Evolutionary conservation across 352 stramenopile genomes (phyloP), one percentile per base, ranked within the genome.

Genomic region (Phytophthora hybrid): DNA sequence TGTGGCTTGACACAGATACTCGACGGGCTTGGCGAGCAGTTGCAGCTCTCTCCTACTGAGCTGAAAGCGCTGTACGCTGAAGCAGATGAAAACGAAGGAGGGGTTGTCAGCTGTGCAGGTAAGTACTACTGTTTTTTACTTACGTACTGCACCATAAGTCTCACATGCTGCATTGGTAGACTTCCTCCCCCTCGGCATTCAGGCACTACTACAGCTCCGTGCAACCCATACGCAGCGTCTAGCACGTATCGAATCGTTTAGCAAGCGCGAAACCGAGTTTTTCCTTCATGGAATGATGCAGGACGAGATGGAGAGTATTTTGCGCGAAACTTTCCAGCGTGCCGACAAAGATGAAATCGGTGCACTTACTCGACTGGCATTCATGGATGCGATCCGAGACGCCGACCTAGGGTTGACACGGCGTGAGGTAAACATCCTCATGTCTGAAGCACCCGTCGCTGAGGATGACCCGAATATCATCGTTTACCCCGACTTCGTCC

Each of bases 231-330:
- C 80, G 0, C 84, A 90, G 57, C 80, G 87, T n/a, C 55, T 86
- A 4, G 51, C 77, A 29, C 84, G 81, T 6, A 73, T 78, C 21
- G 83, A 87, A 9, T 66, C 68, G 1, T 86, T 82, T n/a, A 66
- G 55, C 13, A 89, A 88, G 44, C 79, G 77, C 41, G 73, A 87
- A 18, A 63, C 66, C 7, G 81, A 91, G 41, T 71, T 81, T 34
- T 83, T 95, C 46, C 59, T 93, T n/a, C 88, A 95, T 66, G 87
- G 88, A 34, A 88, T 94, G 78, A 88, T 89, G 80, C 88, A 92
- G 55, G 88, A 95, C 59, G 88, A 95, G 57, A 83, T 93, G 59
- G 88, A 95, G 57, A 93, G 84, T 72, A 77, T 94, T 23, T 66
- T 95, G 62, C 81, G 84, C 3, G 88, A 95, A 61, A 92, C 89